Evolutionary conservation across 2,329 filamentous ascomycete species (phyloP), one percentile per base, ranked within the genome.

Genomic region (Fusarium cyanostomum): DNA sequence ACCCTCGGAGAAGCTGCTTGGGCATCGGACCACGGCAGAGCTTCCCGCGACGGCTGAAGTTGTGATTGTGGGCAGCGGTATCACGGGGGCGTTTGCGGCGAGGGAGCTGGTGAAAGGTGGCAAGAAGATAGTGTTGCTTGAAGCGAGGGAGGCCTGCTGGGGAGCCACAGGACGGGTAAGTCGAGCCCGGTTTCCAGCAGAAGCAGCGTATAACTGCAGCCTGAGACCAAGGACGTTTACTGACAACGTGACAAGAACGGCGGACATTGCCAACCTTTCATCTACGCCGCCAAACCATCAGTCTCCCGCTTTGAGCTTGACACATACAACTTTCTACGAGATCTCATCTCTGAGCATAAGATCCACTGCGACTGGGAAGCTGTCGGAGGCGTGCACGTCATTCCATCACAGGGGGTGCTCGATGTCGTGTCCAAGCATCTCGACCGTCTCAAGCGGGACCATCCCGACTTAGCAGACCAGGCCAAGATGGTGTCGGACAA

Each of bases 91-190:
- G 1, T 91, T 89, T 74, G 89, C 87, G 1, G 89, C 89, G 4
- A 82, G 86, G 62, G 87, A 86, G 71, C 79, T 92, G 48, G 83
- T 78, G 70, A 81, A 78, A 54, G 78, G 75, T 34, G 79, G 81
- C 6, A 77, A 82, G 56, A 80, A 77, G n/a, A 83, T 93, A 8
- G 80, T 94, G 7, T 83, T 94, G 79, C 80, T 94, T 6, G 91
- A 94, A 76, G 91, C 91, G 12, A 82, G 91, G 68, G 91, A 94
- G 78, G 90, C 88, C 5, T 94, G 91, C 71, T 93, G 86, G 85
- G 91, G 91, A 15, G 91, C 91, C n/a, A 94, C 91, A 1, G 91
- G 91, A n/a, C 79, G 91, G 71, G 89, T 91, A 71, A 81, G 86
- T 81, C 16, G 11, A 43, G 21, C 21, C 21, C 6, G 21, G 6